Evolutionary conservation across 495 filamentous ascomycete species (phyloP).

Genomic region (Podospora anserina): DNA sequence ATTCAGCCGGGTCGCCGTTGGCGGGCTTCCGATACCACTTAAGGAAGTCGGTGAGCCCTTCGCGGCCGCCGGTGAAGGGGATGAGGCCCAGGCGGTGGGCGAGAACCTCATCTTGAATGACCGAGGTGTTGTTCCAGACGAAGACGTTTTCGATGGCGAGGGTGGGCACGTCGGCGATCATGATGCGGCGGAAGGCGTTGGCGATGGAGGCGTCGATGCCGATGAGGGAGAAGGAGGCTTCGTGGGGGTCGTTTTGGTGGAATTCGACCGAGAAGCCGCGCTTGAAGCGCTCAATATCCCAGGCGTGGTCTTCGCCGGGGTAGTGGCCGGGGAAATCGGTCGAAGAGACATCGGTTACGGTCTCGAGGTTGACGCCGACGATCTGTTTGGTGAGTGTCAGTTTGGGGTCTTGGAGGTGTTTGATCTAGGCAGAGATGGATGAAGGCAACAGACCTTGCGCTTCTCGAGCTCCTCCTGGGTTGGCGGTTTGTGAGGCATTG

Average conservation of each 20-base stretch:
- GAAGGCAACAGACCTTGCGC: slow-evolving; percentile 38
- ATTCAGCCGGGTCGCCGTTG: slow-evolving; percentile 32
- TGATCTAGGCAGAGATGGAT: background rate
- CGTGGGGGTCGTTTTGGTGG: slow-evolving; percentile 70
- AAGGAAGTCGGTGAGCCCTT: slow-evolving; percentile 69
- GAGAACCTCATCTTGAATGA: slow-evolving; percentile 97
- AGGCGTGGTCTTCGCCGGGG: slow-evolving; percentile 84
- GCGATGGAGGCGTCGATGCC: slow-evolving; percentile 89
- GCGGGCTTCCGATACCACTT: slow-evolving; percentile 64
- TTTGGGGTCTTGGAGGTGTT: slow-evolving; percentile 5
- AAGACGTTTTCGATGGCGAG: slow-evolving; percentile 91
- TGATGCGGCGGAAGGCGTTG: slow-evolving; percentile 96
- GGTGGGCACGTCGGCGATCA: slow-evolving; percentile 91
- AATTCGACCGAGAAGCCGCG: slow-evolving; percentile 70
- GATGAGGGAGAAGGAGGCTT: slow-evolving; percentile 84
- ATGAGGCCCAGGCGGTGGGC: slow-evolving; percentile 84
- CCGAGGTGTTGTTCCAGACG: slow-evolving; percentile 89
- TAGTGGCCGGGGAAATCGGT: slow-evolving; percentile 89
- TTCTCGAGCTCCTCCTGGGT: slow-evolving; percentile 39
- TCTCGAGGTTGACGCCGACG: slow-evolving; percentile 82
- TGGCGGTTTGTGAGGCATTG: slow-evolving; percentile 44
- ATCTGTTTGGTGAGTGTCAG: slow-evolving; percentile 48
- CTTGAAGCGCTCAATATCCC: slow-evolving; percentile 74
- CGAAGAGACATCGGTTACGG: slow-evolving; percentile 79
- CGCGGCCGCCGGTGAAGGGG: slow-evolving; percentile 73